Evolutionary conservation across 2,329 filamentous ascomycete species (phyloP).

Genomic region (Aspergillus niger): DNA sequence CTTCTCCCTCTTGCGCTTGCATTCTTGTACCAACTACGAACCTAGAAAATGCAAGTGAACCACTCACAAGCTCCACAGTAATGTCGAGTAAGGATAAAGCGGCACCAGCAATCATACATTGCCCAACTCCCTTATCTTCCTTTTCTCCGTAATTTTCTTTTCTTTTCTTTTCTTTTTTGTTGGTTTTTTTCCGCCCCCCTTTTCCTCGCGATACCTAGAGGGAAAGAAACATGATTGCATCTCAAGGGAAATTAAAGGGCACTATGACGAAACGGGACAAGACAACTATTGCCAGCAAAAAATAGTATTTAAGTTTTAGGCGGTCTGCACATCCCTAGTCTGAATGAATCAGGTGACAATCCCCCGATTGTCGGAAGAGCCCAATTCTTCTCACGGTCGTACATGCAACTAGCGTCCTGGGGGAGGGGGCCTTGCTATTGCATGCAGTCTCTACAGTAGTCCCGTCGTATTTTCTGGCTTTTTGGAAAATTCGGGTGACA

Average conservation of each 20-base stretch:
- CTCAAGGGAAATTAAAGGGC: background rate
- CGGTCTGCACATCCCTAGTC: slow-evolving; percentile 2
- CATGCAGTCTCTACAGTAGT: slow-evolving; percentile 5
- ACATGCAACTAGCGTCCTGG: background rate
- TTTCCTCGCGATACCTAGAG: background rate
- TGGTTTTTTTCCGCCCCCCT: background rate
- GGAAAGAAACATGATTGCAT: background rate
- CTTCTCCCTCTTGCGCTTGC: background rate
- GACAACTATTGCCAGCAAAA: background rate
- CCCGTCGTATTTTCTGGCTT: background rate
- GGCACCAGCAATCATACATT: slow-evolving; percentile 11
- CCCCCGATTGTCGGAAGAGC: slow-evolving; percentile 11
- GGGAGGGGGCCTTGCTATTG: background rate
- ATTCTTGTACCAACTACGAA: slow-evolving; percentile 8
- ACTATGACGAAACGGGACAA: slow-evolving; percentile 1
- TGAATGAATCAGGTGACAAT: slow-evolving; percentile 14
- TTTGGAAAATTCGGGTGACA: slow-evolving; percentile 13
- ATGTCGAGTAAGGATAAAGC: slow-evolving; percentile 18
- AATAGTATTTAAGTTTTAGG: slow-evolving; percentile 4
- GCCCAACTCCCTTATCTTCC: slow-evolving; percentile 7
- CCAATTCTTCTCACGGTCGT: background rate
- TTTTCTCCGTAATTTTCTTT: background rate
- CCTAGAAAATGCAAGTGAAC: slow-evolving; percentile 7
- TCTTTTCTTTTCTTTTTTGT: too few relatives aligned
- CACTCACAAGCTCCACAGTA: slow-evolving; percentile 12